Evolutionary conservation across 148 eudicot species (phyloP).

Genomic region (Amaranthus cruentus): DNA sequence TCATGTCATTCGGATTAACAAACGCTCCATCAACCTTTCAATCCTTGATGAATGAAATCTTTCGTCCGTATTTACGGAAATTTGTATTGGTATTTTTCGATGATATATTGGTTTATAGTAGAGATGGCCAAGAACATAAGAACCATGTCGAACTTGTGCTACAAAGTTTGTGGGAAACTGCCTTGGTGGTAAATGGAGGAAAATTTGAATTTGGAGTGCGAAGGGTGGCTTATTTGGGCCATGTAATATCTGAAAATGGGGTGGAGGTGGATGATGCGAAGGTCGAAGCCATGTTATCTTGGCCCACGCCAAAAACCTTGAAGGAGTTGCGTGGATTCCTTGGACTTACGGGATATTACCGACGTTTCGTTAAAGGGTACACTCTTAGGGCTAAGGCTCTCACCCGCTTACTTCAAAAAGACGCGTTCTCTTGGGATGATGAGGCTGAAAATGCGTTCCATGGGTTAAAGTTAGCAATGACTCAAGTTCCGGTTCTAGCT

Average conservation of each 20-base stretch:
- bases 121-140: neutral
- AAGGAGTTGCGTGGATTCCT: neutral
- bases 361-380: no score
- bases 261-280: neutral
- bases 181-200: neutral
- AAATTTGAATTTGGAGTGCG: neutral
- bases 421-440: neutral
- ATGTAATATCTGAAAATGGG: neutral
- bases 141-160: neutral
- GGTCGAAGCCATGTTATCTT: neutral
- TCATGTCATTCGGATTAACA: neutral
- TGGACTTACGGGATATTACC: no score
- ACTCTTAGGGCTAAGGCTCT: no score
- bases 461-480: neutral
- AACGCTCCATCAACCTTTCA: slow-evolving; percentile 8
- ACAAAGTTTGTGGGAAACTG: neutral
- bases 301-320: no score
- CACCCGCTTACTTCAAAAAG: no score
- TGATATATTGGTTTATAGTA: neutral
- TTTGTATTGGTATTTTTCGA: neutral
- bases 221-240: neutral
- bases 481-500: neutral
- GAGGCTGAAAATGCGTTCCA: neutral
- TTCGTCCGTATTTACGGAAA: neutral
- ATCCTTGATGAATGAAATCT: neutral